These are phyloP conservation scores for Raffaelea arxii DNA, from an alignment of 2,329 filamentous ascomycete species.

Conservation along the genomic window DNA sequence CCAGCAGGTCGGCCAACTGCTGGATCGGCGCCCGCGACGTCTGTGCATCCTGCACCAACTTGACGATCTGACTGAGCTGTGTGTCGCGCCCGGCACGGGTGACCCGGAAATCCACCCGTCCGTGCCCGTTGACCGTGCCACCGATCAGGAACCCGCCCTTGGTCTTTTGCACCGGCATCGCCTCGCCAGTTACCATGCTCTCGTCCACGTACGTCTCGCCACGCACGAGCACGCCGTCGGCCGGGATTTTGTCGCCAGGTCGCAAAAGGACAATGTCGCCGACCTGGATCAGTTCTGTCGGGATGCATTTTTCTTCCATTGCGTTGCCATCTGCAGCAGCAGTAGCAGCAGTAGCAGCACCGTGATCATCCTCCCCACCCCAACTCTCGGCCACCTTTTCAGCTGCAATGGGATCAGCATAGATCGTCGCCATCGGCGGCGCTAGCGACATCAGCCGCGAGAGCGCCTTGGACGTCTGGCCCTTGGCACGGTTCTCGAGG, in stretches of 20 bases:
- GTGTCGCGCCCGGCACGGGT: conserved; percentile 90
- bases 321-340: conserved; percentile 44
- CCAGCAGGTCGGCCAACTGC: conserved; percentile 78
- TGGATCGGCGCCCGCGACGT: conserved; percentile 92
- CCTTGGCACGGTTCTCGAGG: conserved; percentile 89
- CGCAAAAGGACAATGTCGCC: conserved; percentile 88
- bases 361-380: conserved; percentile 52
- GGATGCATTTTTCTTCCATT: conserved; percentile 75
- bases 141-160: conserved; percentile 74
- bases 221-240: conserved; percentile 76
- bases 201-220: conserved; percentile 94
- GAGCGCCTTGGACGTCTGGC: conserved; percentile 88
- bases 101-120: conserved; percentile 84
- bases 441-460: conserved; percentile 92
- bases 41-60: conserved; percentile 95
- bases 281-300: conserved; percentile 88
- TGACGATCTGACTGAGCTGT: conserved; percentile 94
- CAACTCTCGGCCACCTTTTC: conserved; percentile 81
- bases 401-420: conserved; percentile 84
- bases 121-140: conserved; percentile 90
- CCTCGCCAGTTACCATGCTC: conserved; percentile 97
- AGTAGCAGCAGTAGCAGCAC: conserved; percentile 32
- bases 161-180: conserved; percentile 87
- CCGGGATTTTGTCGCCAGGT: conserved; percentile 93
- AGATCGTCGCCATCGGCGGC: conserved; percentile 95